Evolutionary conservation across 2,329 filamentous ascomycete genomes (phyloP).

Genomic region (Trichophyton rubrum): DNA sequence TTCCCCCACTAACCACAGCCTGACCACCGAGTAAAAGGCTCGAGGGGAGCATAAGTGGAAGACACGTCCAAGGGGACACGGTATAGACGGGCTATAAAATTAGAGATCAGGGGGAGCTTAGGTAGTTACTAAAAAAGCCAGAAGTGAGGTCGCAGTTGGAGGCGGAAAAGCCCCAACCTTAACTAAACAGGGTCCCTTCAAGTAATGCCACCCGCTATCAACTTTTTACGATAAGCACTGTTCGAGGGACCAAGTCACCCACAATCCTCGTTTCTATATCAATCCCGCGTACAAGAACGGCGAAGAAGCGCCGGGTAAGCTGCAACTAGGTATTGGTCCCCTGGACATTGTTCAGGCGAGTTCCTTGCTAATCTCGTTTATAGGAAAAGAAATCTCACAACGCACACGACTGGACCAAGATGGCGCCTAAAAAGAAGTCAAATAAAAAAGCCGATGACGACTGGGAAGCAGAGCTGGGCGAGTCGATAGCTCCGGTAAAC

Average conservation of each 20-base stretch:
- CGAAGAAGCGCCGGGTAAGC: slow-evolving; percentile 1
- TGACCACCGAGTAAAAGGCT: too few relatives aligned
- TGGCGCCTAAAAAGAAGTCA: slow-evolving; percentile 89
- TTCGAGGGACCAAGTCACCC: slow-evolving; percentile 1
- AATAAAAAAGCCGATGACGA: slow-evolving; percentile 79
- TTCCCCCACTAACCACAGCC: too few relatives aligned
- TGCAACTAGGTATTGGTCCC: neutral
- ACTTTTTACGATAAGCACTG: neutral
- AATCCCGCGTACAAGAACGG: neutral
- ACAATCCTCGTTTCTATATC: neutral
- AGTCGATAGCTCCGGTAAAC: slow-evolving; percentile 43
- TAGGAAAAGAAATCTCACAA: neutral
- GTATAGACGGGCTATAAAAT: too few relatives aligned
- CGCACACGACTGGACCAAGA: slow-evolving; percentile 26
- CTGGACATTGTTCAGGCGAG: neutral
- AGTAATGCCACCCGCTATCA: neutral
- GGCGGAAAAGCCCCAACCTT: neutral
- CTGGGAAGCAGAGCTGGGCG: slow-evolving; percentile 89
- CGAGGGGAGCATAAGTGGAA: too few relatives aligned
- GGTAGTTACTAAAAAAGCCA: neutral
- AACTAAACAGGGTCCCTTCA: neutral
- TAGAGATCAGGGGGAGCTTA: too few relatives aligned
- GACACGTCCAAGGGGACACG: too few relatives aligned
- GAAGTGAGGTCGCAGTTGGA: neutral
- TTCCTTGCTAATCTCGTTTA: neutral